phyloP scores from a whole-genome alignment of 1,284 basidiomycete species.

The Cerioporus squamosus region DNA sequence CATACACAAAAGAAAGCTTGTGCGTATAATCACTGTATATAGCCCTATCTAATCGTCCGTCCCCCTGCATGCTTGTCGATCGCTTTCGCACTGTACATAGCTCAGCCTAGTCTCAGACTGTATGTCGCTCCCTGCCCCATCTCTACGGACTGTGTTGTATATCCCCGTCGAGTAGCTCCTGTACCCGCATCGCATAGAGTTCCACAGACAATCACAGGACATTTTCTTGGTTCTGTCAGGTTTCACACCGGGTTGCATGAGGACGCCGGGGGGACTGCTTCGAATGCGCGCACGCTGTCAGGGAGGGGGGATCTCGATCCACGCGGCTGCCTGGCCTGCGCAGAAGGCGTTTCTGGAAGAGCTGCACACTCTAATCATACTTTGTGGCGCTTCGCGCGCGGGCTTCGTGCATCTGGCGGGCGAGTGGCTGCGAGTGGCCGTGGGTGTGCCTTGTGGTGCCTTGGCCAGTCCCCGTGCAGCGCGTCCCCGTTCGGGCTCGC shows the following conservation, averaged over 20 bases:
- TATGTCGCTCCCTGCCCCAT: neutral
- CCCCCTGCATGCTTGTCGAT: constrained; percentile 5
- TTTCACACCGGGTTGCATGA: constrained; percentile 1
- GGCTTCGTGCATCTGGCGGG: neutral
- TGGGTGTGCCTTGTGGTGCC: constrained; percentile 6
- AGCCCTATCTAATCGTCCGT: constrained; percentile 7
- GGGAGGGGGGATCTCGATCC: constrained; percentile 15
- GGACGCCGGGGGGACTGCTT: neutral
- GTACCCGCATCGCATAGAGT: constrained; percentile 14
- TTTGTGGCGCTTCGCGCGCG: constrained; percentile 11
- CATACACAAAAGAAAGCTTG: constrained; percentile 14
- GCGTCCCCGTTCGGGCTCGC: too few species aligned
- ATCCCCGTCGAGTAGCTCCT: constrained; percentile 8
- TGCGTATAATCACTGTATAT: constrained; percentile 19
- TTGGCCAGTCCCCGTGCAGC: neutral
- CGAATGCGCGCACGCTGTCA: constrained; percentile 12
- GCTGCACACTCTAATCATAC: constrained; percentile 13
- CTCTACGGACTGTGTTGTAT: constrained; percentile 17
- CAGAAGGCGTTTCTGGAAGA: constrained; percentile 6
- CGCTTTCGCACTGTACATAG: constrained; percentile 12
- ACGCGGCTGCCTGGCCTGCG: neutral
- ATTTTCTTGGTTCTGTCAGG: neutral
- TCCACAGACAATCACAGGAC: neutral
- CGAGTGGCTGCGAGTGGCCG: neutral
- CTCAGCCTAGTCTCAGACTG: neutral